phyloP scores from a whole-genome alignment of 2,329 filamentous ascomycete species.

The Fusarium pseudonygamai region DNA sequence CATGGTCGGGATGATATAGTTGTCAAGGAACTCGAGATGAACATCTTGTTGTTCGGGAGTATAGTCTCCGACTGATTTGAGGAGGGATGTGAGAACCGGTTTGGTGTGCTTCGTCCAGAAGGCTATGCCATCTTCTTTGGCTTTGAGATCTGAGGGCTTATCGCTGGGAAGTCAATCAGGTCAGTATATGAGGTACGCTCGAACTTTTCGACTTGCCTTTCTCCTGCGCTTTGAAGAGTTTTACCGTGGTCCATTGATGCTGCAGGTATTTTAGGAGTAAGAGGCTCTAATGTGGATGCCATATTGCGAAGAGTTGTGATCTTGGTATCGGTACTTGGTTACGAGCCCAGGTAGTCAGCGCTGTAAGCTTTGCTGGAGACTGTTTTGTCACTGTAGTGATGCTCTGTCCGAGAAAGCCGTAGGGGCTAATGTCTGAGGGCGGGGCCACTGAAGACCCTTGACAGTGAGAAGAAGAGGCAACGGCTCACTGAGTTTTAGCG shows the following conservation, averaged over 20 bases:
- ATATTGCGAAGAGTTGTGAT: not conserved
- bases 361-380: not conserved
- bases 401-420: not conserved
- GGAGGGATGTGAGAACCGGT: slow-evolving; percentile 4
- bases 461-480: not conserved
- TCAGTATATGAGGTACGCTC: not conserved
- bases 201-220: not conserved
- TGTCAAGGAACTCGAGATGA: slow-evolving; percentile 7
- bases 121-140: not conserved
- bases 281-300: not conserved
- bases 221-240: not conserved
- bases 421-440: not conserved
- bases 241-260: no score
- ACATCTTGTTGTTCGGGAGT: slow-evolving; percentile 13
- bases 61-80: slow-evolving; percentile 8
- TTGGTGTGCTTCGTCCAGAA: slow-evolving; percentile 22
- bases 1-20: slow-evolving; percentile 15
- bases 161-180: not conserved
- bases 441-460: not conserved
- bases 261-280: not conserved
- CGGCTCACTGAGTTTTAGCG: not conserved
- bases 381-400: not conserved
- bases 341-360: not conserved
- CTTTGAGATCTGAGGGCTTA: not conserved
- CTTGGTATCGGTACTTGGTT: rapidly evolving